Conservation (phyloP, 208 protist genomes). For the Balamuthia mandrillaris region DNA sequence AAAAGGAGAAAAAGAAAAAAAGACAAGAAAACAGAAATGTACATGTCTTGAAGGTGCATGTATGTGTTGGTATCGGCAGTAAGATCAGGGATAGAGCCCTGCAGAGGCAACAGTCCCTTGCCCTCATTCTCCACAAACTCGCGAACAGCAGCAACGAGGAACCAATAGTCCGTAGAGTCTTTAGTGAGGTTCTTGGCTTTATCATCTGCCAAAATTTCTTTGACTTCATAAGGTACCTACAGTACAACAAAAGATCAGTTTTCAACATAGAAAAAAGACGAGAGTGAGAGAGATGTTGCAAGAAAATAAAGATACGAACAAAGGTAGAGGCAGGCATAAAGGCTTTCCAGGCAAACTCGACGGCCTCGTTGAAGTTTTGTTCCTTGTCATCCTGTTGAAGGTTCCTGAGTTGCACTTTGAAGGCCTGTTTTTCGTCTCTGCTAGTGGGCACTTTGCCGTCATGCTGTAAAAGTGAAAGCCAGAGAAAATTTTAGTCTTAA, state of each 20-base stretch:
- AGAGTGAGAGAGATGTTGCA: neutral
- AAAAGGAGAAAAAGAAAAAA: neutral
- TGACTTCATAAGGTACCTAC: constrained; percentile 48
- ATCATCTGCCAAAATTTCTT: constrained; percentile 53
- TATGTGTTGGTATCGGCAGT: constrained; percentile 82
- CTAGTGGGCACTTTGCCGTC: constrained; percentile 48
- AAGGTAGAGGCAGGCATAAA: neutral
- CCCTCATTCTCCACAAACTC: constrained; percentile 65
- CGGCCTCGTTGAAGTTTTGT: constrained; percentile 63
- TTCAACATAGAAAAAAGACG: too few relatives aligned
- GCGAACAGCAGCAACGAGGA: constrained; percentile 62
- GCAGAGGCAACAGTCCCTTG: constrained; percentile 73
- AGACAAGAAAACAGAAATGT: neutral
- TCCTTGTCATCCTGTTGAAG: constrained; percentile 18
- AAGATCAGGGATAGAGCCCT: constrained; percentile 89
- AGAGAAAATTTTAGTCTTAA: neutral
- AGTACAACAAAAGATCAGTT: too few relatives aligned
- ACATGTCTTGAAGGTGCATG: neutral
- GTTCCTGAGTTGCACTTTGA: constrained; percentile 57
- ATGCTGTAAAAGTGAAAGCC: constrained; percentile 6
- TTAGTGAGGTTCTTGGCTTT: constrained; percentile 37
- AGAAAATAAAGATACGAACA: neutral
- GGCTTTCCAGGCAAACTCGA: constrained; percentile 42
- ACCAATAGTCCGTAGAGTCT: constrained; percentile 64
- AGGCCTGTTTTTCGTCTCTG: constrained; percentile 59